Evolutionary conservation across 345 rosid species (phyloP).

Genomic region (Boechera stricta): DNA sequence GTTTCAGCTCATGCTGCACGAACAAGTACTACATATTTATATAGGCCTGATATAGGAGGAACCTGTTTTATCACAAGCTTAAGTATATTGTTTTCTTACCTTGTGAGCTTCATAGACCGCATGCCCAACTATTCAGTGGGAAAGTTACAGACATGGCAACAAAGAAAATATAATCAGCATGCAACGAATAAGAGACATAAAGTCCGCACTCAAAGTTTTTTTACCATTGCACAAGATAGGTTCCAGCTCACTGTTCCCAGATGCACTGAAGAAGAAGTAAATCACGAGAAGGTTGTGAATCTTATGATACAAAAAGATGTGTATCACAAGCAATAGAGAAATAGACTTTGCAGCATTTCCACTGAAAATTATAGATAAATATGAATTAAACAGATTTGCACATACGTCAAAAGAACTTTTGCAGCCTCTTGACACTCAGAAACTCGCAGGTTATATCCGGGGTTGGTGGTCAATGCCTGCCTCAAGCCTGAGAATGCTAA

Average conservation of each 20-base stretch:
- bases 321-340: slow-evolving; percentile 16
- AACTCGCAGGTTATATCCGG: slow-evolving; percentile 94
- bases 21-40: slow-evolving; percentile 16
- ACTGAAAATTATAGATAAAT: slow-evolving; percentile 3
- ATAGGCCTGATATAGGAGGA: slow-evolving; percentile 9
- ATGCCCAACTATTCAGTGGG: slow-evolving; percentile 60
- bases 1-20: slow-evolving; percentile 60
- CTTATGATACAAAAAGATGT: slow-evolving; percentile 18
- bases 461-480: slow-evolving; percentile 82
- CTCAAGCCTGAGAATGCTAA: slow-evolving; percentile 95
- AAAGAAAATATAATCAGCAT: slow-evolving; percentile 25
- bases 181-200: slow-evolving; percentile 7
- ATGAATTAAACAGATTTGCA: slow-evolving; percentile 29
- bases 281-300: slow-evolving; percentile 8
- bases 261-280: slow-evolving; percentile 57
- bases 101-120: slow-evolving; percentile 73
- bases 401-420: slow-evolving; percentile 72
- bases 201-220: slow-evolving; percentile 21
- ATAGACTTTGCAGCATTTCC: slow-evolving; percentile 17
- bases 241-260: slow-evolving; percentile 61
- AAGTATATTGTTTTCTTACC: slow-evolving; percentile 53
- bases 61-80: slow-evolving; percentile 10
- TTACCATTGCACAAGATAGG: slow-evolving; percentile 76
- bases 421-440: slow-evolving; percentile 96
- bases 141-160: slow-evolving; percentile 33